These are phyloP conservation scores for Umbelopsis sp. DNA, from an alignment of 371 early-diverging fungal genomes.

Conservation along the genomic window DNA sequence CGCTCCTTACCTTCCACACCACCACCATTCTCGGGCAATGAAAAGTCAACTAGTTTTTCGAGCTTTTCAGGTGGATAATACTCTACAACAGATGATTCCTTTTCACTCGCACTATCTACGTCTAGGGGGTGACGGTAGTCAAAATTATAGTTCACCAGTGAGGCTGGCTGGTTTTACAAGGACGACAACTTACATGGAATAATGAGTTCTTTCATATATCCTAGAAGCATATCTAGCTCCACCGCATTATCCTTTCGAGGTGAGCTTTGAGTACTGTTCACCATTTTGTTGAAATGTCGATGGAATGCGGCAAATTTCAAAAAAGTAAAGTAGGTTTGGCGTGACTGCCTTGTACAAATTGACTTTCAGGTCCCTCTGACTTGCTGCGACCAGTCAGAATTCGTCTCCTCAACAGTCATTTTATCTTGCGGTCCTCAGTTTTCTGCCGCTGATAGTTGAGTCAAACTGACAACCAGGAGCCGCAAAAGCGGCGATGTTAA, in stretches of 20 bases:
- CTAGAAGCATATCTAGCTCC: slow-evolving; percentile 43
- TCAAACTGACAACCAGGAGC: too few relatives aligned
- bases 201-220: slow-evolving; percentile 37
- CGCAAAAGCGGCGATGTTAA: too few relatives aligned
- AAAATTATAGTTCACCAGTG: not conserved
- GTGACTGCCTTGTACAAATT: slow-evolving; percentile 3
- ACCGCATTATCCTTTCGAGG: slow-evolving; percentile 27
- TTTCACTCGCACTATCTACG: slow-evolving; percentile 50
- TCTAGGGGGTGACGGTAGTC: slow-evolving; percentile 27
- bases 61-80: slow-evolving; percentile 55
- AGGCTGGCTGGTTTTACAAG: not conserved
- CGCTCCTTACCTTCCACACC: slow-evolving; percentile 53
- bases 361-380: too few relatives aligned
- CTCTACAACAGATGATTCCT: slow-evolving; percentile 47
- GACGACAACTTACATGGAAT: slow-evolving; percentile 31
- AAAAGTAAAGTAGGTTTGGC: not conserved
- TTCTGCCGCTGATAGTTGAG: too few relatives aligned
- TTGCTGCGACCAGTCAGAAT: too few relatives aligned
- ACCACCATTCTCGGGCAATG: slow-evolving; percentile 50
- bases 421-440: too few relatives aligned
- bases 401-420: too few relatives aligned
- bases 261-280: not conserved
- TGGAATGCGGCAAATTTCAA: not conserved
- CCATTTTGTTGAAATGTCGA: not conserved
- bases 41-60: slow-evolving; percentile 55